These are phyloP conservation scores for Xylaria sp. DNA, from an alignment of 2,329 filamentous ascomycete species.

Conservation along the genomic window DNA sequence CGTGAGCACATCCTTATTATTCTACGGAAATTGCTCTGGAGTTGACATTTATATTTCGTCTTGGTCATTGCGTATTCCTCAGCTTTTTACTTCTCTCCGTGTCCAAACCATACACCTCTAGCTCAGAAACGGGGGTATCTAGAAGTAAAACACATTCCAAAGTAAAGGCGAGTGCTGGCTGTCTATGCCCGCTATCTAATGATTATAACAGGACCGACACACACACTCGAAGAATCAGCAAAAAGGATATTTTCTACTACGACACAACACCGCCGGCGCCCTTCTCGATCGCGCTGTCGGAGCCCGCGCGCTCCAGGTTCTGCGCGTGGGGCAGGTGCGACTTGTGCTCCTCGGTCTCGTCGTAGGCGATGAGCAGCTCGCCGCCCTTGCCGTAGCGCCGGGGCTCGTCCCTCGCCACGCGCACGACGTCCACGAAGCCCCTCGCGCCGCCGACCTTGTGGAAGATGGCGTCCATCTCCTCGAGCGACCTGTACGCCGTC, in stretches of 20 bases:
- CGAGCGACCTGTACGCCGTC: constrained; percentile 70
- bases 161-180: no score
- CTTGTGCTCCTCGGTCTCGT: constrained; percentile 56
- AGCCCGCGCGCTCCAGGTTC: constrained; percentile 32
- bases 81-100: constrained; percentile 13
- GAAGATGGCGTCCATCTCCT: constrained; percentile 75
- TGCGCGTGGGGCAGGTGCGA: constrained; percentile 37
- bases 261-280: constrained; percentile 17
- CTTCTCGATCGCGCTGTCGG: constrained; percentile 41
- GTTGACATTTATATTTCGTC: neutral
- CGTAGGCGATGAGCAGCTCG: constrained; percentile 63
- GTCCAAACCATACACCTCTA: constrained; percentile 6
- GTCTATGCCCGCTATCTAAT: no score
- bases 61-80: neutral
- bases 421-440: constrained; percentile 57
- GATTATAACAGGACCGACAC: neutral
- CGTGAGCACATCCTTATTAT: neutral
- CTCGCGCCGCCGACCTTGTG: constrained; percentile 61
- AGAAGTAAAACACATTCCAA: constrained; percentile 4
- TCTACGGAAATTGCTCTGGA: neutral
- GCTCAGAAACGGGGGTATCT: constrained; percentile 20
- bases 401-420: constrained; percentile 60
- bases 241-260: neutral
- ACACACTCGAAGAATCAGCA: neutral
- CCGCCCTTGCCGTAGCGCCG: constrained; percentile 69